Percentiles rank a stretch among this genome's conserved stretches.
Conservation (phyloP, 139 green algal genomes). For the Chloropicon primus region DNA sequence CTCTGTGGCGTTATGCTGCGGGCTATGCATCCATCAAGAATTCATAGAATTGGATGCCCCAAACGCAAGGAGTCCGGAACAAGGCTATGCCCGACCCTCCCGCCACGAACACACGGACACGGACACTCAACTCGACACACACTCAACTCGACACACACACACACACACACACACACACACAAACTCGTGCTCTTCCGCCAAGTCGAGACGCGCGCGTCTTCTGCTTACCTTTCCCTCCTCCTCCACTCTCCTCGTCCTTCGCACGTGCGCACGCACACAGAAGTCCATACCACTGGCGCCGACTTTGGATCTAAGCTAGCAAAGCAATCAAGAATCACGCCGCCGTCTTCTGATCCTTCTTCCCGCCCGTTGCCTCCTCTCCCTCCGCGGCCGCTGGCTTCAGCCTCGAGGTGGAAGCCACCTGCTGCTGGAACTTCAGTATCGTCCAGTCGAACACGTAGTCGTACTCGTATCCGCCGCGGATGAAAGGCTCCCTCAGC, state of each 20-base stretch:
- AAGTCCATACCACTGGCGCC: neutral
- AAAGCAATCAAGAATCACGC: too few relatives aligned
- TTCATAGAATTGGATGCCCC: neutral
- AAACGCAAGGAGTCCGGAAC: neutral
- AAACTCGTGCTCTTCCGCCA: too few relatives aligned
- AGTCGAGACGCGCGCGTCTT: too few relatives aligned
- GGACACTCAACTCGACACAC: too few relatives aligned
- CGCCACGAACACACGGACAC: too few relatives aligned
- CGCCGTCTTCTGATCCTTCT: neutral
- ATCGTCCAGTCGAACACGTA: slow-evolving; percentile 99
- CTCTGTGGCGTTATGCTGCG: neutral
- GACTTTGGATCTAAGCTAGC: too few relatives aligned
- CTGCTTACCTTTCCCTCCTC: too few relatives aligned
- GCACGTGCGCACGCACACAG: too few relatives aligned
- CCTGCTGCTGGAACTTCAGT: neutral
- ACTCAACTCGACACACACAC: too few relatives aligned
- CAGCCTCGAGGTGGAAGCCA: neutral
- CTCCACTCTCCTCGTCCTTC: too few relatives aligned
- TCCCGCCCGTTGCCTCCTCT: too few relatives aligned
- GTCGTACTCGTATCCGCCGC: slow-evolving; percentile 96
- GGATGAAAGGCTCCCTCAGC: slow-evolving; percentile 96
- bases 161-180: too few relatives aligned
- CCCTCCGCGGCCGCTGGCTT: neutral
- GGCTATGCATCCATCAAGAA: neutral
- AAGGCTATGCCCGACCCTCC: neutral